Base-by-base conservation (phyloP, 495 filamentous ascomycete genomes). In the Mycothermus thermophilus region DNA sequence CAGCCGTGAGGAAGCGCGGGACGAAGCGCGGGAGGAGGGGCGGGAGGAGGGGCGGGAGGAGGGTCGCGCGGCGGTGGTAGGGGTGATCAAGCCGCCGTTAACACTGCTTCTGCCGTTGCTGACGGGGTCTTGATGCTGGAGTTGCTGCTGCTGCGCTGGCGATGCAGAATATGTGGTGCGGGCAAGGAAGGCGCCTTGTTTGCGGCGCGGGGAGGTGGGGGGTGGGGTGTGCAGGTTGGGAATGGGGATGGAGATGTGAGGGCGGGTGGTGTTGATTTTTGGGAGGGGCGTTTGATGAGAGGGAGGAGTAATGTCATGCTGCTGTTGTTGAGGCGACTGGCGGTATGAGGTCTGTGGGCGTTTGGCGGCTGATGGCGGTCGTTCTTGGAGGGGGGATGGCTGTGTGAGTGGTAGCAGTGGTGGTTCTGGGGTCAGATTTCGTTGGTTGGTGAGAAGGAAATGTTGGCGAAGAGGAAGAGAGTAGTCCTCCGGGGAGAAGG, bases 401-500 rank as follows among this genome's bases (percentile, higher is more conserved):
- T 11, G 22, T 25, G 22, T 6, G 13, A 6, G 11, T 23, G 9
- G 24, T 19, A 28, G 8, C 20, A 17, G 6, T 20, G 10, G n/a
- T 33, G 26, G 17, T 32, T 32, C n/a, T 18, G 23, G n/a, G n/a
- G n/a, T n/a, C n/a, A n/a, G 26, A 13, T 32, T 13, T 22, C 19
- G 6, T 28, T 30, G 9, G 21, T 19, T 23, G 6, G 20, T n/a
- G n/a, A 26, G 2, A n/a, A 27, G 19, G 18, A 15, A 14, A 17
- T 29, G 27, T 13, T 20, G 32, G 20, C 17, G n/a, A 1, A 30
- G 12, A 17, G 30, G 20, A 19, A 41, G 35, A 4, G 42, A 41
- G 16, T 29, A 38, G 4, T 40, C 42, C 3, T 40, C 37, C 1
- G 42, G 38, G 7, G 34, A 32, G 14, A 45, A 45, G 5, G 42